A percentile compares a stretch with the other conserved stretches of the same genome.
These are phyloP conservation scores for Marchantia polymorpha DNA, from an alignment of 225 moss, liverwort and hornwort species.

Conservation along the genomic window DNA sequence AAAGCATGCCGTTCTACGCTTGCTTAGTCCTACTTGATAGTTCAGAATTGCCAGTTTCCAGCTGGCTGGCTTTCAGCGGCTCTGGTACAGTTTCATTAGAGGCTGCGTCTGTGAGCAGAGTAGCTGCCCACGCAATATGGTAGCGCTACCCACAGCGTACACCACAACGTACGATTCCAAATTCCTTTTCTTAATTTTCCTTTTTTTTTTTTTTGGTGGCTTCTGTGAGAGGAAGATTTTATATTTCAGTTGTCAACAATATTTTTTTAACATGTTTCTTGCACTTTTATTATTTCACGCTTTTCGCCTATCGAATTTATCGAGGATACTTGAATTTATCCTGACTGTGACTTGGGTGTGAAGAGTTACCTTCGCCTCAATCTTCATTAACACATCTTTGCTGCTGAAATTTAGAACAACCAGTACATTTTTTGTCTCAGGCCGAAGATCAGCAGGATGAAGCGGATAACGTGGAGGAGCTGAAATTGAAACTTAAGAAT, in stretches of 20 bases:
- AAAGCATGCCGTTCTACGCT: not conserved
- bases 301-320: not conserved
- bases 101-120: not conserved
- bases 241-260: not conserved
- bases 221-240: not conserved
- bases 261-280: not conserved
- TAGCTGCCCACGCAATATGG: not conserved
- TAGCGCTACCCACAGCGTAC: constrained; percentile 7
- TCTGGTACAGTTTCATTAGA: not conserved
- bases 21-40: not conserved
- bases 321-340: not conserved
- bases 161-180: not conserved
- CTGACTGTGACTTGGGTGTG: not conserved
- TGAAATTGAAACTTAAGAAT: constrained; percentile 83
- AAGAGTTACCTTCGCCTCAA: too few species aligned
- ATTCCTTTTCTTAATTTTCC: not conserved
- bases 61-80: not conserved
- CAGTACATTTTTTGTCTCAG: constrained; percentile 21
- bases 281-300: not conserved
- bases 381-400: not conserved
- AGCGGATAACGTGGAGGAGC: constrained; percentile 76
- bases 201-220: too few species aligned
- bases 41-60: not conserved
- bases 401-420: constrained; percentile 7
- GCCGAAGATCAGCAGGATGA: constrained; percentile 24